phyloP scores from a whole-genome alignment of 2,329 filamentous ascomycete genomes.

The Ophiocordyceps unilateralis region DNA sequence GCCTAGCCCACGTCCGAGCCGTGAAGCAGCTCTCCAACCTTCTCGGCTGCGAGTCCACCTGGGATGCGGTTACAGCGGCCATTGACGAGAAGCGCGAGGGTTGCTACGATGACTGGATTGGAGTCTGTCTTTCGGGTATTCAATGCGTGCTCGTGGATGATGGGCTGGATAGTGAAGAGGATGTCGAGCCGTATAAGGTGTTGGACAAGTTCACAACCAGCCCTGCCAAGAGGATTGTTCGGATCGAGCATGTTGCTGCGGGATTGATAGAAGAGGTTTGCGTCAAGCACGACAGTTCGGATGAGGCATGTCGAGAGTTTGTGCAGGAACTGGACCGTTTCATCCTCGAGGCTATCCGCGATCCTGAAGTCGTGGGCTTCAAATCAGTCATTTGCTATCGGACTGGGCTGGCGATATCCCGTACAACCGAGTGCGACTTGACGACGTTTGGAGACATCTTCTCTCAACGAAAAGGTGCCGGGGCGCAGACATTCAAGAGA shows the following conservation, averaged over 20 bases:
- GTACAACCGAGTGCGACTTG: constrained; percentile 19
- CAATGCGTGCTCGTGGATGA: constrained; percentile 67
- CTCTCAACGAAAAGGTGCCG: constrained; percentile 3
- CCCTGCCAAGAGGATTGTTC: constrained; percentile 54
- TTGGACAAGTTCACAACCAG: constrained; percentile 48
- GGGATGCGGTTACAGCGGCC: constrained; percentile 31
- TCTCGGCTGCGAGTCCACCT: constrained; percentile 47
- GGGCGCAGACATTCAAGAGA: constrained; percentile 23
- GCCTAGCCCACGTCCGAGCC: constrained; percentile 53
- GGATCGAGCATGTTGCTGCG: constrained; percentile 58
- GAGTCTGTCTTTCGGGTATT: constrained; percentile 51
- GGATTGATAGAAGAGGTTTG: constrained; percentile 34
- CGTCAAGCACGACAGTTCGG: constrained; percentile 11
- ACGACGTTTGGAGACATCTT: constrained; percentile 22
- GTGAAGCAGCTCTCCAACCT: constrained; percentile 48
- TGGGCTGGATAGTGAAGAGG: constrained; percentile 39
- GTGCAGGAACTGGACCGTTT: constrained; percentile 17
- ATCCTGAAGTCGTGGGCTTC: constrained; percentile 58
- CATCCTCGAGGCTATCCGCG: constrained; percentile 40
- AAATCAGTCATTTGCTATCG: constrained; percentile 74
- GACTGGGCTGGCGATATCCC: constrained; percentile 47
- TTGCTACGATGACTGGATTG: constrained; percentile 39
- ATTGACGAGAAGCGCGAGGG: constrained; percentile 22
- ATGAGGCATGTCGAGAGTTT: constrained; percentile 16
- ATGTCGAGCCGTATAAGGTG: constrained; percentile 42